Percentiles rank a stretch among this genome's conserved stretches.
These are phyloP conservation scores for Oryza australiensis DNA, from an alignment of 176 grass and related monocot genomes.

Conservation along the genomic window DNA sequence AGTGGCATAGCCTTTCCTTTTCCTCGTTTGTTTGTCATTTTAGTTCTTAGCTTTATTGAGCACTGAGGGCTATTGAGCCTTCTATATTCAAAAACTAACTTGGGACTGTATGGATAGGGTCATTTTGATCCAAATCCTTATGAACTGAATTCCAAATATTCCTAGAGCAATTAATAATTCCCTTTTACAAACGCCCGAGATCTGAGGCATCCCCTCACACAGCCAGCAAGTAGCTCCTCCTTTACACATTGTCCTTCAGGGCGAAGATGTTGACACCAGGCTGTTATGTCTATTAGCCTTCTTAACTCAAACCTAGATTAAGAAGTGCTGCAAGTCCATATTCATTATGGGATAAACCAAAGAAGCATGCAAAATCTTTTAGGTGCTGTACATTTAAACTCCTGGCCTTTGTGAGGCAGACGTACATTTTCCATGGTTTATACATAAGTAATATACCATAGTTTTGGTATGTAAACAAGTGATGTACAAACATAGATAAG, in stretches of 20 bases:
- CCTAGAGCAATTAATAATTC: neutral
- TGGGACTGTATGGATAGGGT: neutral
- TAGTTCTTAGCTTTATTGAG: neutral
- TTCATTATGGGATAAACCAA: neutral
- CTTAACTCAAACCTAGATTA: constrained; percentile 13
- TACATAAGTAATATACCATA: neutral
- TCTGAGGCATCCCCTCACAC: neutral
- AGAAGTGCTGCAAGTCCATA: neutral
- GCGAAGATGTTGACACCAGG: constrained; percentile 8
- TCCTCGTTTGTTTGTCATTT: neutral
- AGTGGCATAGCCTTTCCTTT: neutral
- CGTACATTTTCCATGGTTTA: constrained; percentile 18
- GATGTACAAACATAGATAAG: constrained; percentile 25
- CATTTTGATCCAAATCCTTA: neutral
- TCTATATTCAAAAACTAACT: constrained; percentile 8
- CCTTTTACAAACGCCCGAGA: neutral
- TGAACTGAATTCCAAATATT: neutral
- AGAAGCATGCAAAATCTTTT: constrained; percentile 19
- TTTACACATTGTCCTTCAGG: neutral
- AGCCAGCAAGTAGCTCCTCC: neutral
- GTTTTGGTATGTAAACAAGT: constrained; percentile 11
- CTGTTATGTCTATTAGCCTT: constrained; percentile 18
- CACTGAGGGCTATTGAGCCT: neutral
- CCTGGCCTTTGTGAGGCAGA: constrained; percentile 13
- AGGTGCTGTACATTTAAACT: constrained; percentile 23